Evolutionary conservation across 306 rosid genomes (phyloP).

Genomic region (Dicorynia guianensis): DNA sequence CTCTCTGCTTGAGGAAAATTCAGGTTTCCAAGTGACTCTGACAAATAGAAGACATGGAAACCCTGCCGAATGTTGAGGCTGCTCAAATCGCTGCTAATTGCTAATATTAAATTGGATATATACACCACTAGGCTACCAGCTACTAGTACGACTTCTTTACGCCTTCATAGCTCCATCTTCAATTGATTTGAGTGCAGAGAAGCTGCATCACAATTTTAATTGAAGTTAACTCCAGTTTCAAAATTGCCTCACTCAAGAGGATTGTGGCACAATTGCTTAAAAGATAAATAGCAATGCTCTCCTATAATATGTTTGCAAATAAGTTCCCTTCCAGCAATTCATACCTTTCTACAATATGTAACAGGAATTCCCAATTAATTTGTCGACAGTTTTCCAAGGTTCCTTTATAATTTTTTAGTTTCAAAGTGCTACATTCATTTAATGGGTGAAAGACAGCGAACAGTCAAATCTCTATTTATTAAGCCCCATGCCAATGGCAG

Average conservation of each 20-base stretch:
- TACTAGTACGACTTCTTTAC: constrained; percentile 48
- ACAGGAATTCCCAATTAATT: constrained; percentile 7
- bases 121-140: constrained; percentile 70
- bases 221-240: constrained; percentile 30
- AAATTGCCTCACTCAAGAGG: constrained; percentile 8
- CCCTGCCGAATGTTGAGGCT: constrained; percentile 52
- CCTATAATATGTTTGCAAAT: constrained; percentile 4
- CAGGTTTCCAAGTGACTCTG: constrained; percentile 55
- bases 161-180: constrained; percentile 89
- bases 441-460: background rate
- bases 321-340: background rate
- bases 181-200: constrained; percentile 80
- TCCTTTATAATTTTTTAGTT: constrained; percentile 15
- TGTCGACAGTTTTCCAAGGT: constrained; percentile 6
- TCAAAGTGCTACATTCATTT: background rate
- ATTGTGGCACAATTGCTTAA: background rate
- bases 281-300: constrained; percentile 1
- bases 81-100: constrained; percentile 64
- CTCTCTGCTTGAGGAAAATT: constrained; percentile 59
- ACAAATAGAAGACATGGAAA: constrained; percentile 61
- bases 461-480: constrained; percentile 6
- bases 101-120: constrained; percentile 74
- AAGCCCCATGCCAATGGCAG: constrained; percentile 18
- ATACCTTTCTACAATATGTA: constrained; percentile 1
- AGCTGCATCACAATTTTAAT: constrained; percentile 58